A percentile compares a stretch with the other conserved stretches of the same genome.
Evolutionary conservation across 2,329 filamentous ascomycete genomes (phyloP).

Genomic region (Diaporthe sp.): DNA sequence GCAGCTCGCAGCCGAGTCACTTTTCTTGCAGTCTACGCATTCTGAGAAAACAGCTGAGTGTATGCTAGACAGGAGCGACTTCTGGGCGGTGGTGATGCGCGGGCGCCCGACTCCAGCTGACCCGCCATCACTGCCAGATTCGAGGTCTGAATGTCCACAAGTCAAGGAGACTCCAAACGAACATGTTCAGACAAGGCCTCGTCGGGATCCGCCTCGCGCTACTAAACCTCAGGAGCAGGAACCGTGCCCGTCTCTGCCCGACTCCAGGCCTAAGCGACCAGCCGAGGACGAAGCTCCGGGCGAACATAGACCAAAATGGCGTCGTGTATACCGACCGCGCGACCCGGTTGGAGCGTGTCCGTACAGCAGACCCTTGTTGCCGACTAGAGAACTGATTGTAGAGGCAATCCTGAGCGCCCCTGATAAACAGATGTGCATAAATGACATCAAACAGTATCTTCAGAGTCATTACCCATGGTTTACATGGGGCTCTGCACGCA

Average conservation of each 20-base stretch:
- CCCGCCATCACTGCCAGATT: not conserved
- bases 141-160: not conserved
- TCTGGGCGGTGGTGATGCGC: not conserved
- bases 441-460: not conserved
- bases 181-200: not conserved
- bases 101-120: not conserved
- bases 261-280: not conserved
- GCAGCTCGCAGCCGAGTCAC: not conserved
- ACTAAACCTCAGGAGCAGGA: not conserved
- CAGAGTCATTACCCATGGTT: not conserved
- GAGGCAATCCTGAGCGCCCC: not conserved
- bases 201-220: not conserved
- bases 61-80: not conserved
- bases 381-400: not conserved
- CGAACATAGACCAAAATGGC: not conserved
- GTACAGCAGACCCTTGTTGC: not conserved
- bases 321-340: not conserved
- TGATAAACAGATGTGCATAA: not conserved
- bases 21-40: not conserved
- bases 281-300: not conserved
- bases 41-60: not conserved
- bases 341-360: not conserved
- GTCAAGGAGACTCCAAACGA: not conserved
- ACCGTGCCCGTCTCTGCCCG: not conserved
- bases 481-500: not conserved